phyloP scores from a whole-genome alignment of 306 rosid species.

The Delonix regia region DNA sequence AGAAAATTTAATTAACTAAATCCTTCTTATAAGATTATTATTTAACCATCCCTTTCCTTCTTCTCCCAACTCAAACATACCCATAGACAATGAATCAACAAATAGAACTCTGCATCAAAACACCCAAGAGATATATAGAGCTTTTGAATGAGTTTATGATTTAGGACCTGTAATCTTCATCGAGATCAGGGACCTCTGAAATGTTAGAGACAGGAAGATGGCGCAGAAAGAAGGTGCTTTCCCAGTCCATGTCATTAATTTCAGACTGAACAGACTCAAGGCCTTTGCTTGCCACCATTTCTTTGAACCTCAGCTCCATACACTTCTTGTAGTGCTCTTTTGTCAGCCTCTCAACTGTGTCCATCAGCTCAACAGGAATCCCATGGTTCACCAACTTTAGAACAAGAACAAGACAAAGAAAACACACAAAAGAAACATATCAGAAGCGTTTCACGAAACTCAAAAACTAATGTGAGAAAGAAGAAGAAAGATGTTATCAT shows the following conservation, averaged over 20 bases:
- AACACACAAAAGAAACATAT: not conserved
- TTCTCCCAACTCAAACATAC: no score
- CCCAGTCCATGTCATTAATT: conserved; percentile 83
- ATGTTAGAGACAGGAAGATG: conserved; percentile 83
- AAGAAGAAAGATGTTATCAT: not conserved
- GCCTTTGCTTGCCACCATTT: conserved; percentile 75
- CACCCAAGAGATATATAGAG: not conserved
- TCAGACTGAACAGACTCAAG: conserved; percentile 65
- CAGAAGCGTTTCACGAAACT: not conserved
- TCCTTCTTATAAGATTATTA: no score
- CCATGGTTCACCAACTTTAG: conserved; percentile 89
- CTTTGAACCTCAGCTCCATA: conserved; percentile 87
- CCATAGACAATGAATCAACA: no score
- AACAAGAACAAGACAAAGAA: not conserved
- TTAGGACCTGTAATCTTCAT: conserved; percentile 63
- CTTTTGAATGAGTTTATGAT: not conserved
- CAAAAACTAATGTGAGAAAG: not conserved
- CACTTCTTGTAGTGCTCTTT: conserved; percentile 86
- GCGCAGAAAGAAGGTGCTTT: conserved; percentile 89
- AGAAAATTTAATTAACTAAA: no score
- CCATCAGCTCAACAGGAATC: conserved; percentile 78
- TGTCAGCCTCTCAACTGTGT: conserved; percentile 75
- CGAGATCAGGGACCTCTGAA: conserved; percentile 72
- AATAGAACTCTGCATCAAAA: not conserved
- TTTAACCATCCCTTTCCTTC: no score